Base-by-base conservation (phyloP, 768 basidiomycete genomes). In the Chiua virens region DNA sequence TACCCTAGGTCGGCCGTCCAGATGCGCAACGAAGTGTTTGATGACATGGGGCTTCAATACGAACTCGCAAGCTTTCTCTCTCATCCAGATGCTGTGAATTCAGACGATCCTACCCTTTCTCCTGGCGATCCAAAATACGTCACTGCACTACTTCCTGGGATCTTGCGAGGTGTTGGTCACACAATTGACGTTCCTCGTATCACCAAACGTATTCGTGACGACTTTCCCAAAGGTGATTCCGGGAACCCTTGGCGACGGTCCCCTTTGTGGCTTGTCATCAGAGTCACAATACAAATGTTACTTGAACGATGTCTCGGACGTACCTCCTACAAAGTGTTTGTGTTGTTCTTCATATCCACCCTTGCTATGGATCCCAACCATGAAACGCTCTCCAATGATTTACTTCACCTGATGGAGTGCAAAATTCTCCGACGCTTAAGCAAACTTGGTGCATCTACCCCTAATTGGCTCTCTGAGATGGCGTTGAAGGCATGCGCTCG, bases 321-420 rank as follows among this genome's bases (percentile, higher is more conserved):
- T 14, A 37, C 37, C 8, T 62, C 58, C 1, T 82, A 82, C 63
- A 82, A 81, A 46, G 11, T 34, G 9, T 82, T 82, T 61, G 72
- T 79, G 57, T 49, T 75, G 3, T 79, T 71, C 45, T 63, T 79
- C 46, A 51, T 73, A 28, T 58, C 69, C 2, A 40, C 54, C 21
- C 39, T 64, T 3, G 50, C 74, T 4, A 46, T 53, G 11, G 20
- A 59, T 3, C 65, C 64, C 3, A 44, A 61, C 2, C 36, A 53
- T 2, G 4, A 5, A 0, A 17, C 56, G n/a, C 41, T 56, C 32
- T 39, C 53, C 5, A 64, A 50, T 42, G 57, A 68, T 34, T 27
- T 65, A 5, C 59, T 70, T 30, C 58, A 59, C 28, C 56, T 48
- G 21, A 67, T 68, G 57, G 54, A 57, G 1, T 41, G 38, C 14